Percentiles rank a stretch among this genome's conserved stretches.
phyloP scores from a whole-genome alignment of 495 filamentous ascomycete species.

The Podospora bellae-mahoneyi region DNA sequence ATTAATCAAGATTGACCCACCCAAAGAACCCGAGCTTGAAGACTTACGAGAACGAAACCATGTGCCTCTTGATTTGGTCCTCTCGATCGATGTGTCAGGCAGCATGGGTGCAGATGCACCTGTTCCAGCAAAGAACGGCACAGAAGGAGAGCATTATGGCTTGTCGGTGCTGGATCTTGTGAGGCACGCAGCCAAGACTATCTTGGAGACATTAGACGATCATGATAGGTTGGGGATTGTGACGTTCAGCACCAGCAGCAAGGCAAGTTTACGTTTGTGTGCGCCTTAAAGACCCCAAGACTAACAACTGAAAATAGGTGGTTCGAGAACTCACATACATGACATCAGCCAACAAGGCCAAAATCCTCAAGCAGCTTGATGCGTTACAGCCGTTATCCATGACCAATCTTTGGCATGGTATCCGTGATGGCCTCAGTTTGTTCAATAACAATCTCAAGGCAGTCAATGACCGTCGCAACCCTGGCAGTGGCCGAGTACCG shows the following conservation, averaged over 20 bases:
- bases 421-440: constrained; percentile 34
- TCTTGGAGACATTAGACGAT: constrained; percentile 40
- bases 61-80: constrained; percentile 45
- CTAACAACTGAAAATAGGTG: constrained; percentile 26
- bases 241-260: constrained; percentile 34
- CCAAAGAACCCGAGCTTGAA: constrained; percentile 14
- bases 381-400: constrained; percentile 23
- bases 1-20: constrained; percentile 39
- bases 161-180: constrained; percentile 43
- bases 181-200: constrained; percentile 46
- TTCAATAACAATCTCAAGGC: constrained; percentile 24
- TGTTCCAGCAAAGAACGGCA: constrained; percentile 28
- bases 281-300: not conserved
- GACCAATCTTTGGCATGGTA: constrained; percentile 47
- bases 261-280: constrained; percentile 19
- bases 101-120: constrained; percentile 41
- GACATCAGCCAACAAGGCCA: constrained; percentile 33
- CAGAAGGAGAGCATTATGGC: constrained; percentile 32
- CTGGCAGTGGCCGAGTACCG: constrained; percentile 29
- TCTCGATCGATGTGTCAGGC: constrained; percentile 46
- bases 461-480: not conserved
- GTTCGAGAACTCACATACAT: constrained; percentile 39
- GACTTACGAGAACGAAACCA: constrained; percentile 18
- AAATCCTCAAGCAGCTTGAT: constrained; percentile 31
- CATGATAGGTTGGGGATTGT: constrained; percentile 46